Evolutionary conservation across 2,329 filamentous ascomycete species (phyloP), one percentile per base, ranked within the genome.

Genomic region (Cladophialophora psammophila): DNA sequence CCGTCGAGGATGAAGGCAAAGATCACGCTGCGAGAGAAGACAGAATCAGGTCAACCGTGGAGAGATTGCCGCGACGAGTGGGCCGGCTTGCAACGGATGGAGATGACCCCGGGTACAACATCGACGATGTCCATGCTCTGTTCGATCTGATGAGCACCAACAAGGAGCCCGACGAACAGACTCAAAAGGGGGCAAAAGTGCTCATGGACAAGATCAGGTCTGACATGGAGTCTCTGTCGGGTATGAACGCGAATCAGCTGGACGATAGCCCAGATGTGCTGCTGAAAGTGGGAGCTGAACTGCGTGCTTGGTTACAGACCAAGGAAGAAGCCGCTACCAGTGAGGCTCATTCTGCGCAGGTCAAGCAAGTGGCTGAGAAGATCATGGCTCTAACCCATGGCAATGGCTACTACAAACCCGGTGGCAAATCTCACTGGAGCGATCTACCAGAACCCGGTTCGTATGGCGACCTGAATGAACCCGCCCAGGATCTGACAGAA

Each of bases 141-240:
- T 74, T 74, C 54, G 72, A 74, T 58, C 54, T 74, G 35, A 73
- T 74, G 71, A 73, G 72, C 63, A 69, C 67, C 8, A 70, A 72
- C 26, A 68, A 70, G 36, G 67, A 69, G 20, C 61, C 69, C 2
- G 69, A 72, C 38, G 60, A 63, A 12, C 58, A 66, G 7, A 66
- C 71, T 26, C 68, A 82, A 74, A 81, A 82, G 69, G 80, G 80
- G 32, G 80, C 81, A 15, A 82, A 81, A 76, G 69, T 82, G 13
- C 75, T 83, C 26, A 77, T 83, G 56, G 80, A 81, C 26, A 82
- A 82, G 65, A 82, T 83, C 59, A 82, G 81, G 67, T 79, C 80
- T 62, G 81, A 83, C 71, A 82, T 83, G 80, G 81, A 83, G 65
- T 80, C 79, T 59, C 76, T 82, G 36, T 72, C 71, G 15, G 72